Evolutionary conservation across 148 eudicot species (phyloP).

Genomic region (Arbutus unedo): DNA sequence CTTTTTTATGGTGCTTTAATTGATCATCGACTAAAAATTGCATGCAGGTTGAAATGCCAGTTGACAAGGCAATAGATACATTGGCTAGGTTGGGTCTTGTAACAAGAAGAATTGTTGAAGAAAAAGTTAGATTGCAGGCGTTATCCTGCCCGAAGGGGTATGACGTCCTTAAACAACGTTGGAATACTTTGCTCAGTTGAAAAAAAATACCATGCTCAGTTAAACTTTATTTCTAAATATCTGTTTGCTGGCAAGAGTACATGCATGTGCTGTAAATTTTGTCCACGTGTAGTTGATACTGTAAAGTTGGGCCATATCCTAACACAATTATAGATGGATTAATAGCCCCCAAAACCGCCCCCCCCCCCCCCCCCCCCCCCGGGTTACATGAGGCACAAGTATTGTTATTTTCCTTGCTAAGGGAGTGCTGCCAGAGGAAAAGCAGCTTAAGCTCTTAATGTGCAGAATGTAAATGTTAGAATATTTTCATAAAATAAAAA

Average conservation of each 20-base stretch:
- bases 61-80: constrained; percentile 59
- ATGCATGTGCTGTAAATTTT: neutral
- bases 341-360: neutral
- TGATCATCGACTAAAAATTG: neutral
- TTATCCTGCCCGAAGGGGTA: constrained; percentile 53
- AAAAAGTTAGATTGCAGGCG: constrained; percentile 33
- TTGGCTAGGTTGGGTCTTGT: constrained; percentile 71
- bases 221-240: constrained; percentile 19
- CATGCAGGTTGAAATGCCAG: constrained; percentile 81
- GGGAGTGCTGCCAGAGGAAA: neutral
- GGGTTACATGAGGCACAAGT: neutral
- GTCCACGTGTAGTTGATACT: neutral
- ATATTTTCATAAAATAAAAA: too few species aligned
- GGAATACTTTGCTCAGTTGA: constrained; percentile 55
- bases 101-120: constrained; percentile 31
- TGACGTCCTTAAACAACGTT: constrained; percentile 54
- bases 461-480: neutral
- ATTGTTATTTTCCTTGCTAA: neutral
- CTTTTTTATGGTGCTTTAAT: neutral
- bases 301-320: neutral
- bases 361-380: neutral
- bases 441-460: neutral
- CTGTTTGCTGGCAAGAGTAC: neutral
- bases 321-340: neutral
- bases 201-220: constrained; percentile 34